Evolutionary conservation across 2,329 filamentous ascomycete species (phyloP), one percentile per base, ranked within the genome.

Genomic region (Hymenoscyphus scutula): DNA sequence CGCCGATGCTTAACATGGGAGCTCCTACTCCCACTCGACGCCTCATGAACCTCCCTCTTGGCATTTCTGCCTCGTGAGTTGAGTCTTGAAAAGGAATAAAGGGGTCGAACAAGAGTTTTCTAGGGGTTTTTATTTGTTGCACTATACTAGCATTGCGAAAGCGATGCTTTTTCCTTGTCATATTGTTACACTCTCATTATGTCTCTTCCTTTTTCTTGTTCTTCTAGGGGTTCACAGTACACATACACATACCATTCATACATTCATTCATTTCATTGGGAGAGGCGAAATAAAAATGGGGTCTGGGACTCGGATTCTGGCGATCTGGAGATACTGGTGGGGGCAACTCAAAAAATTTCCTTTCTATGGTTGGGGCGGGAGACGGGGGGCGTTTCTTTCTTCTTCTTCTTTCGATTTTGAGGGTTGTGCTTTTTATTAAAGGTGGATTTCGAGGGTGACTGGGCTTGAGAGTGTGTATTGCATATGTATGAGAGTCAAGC

Each of bases 31-130:
- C 62, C 19, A 17, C 53, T 17, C 58, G 56, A 5, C 48, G 51
- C 11, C 34, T 48, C 48, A 58, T 48, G 15, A 51, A 51, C 11
- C 19, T 25, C 8, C 41, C 56, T 32, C 4, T 32, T 30, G 23
- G 48, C 5, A 64, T 58, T 48, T 58, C 62, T 13, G 51, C 59
- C 19, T 17, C 55, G 4, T 64, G 51, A 59, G 5, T 32, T 29
- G 11, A 15, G 11, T 29, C 8, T 45, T 17, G 13, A 45, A 10
- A 45, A 10, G 38, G 38, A 7, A 45, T 23, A 45, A 45, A 17
- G n/a, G 45, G 13, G 19, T 23, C 23, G 19, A 11, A 6, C 23
- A 13, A 13, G n/a, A 19, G 19, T 25, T 23, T 13, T 13, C 15
- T n/a, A n/a, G 19, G 19, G 8, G 11, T 7, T 25, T 10, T n/a